Evolutionary conservation across 768 basidiomycete species (phyloP).

Genomic region (Pisolithus tinctorius): DNA sequence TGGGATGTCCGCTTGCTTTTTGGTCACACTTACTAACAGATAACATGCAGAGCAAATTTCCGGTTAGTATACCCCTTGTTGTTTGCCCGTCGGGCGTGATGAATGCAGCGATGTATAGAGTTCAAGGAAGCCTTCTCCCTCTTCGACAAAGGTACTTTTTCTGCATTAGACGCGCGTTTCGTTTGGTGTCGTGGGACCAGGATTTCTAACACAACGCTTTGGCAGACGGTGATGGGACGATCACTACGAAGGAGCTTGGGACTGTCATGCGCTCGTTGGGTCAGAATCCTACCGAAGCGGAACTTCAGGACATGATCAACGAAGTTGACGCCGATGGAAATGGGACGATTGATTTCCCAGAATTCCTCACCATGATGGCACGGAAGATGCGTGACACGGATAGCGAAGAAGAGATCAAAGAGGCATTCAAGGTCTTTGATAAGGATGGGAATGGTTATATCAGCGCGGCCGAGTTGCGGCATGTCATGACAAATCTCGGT

Average conservation of each 20-base stretch:
- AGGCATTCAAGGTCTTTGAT: conserved; percentile 97
- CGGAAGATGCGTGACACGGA: conserved; percentile 90
- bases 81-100: conserved; percentile 1
- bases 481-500: conserved; percentile 91
- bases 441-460: conserved; percentile 94
- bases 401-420: conserved; percentile 89
- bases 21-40: not conserved
- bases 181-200: not conserved
- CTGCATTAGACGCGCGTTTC: conserved; percentile 12
- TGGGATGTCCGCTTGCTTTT: conserved; percentile 22
- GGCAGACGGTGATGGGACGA: conserved; percentile 86
- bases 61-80: conserved; percentile 42
- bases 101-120: conserved; percentile 41
- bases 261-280: conserved; percentile 92
- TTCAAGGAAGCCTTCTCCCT: conserved; percentile 99
- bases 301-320: conserved; percentile 93
- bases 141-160: conserved; percentile 78
- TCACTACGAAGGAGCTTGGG: conserved; percentile 85
- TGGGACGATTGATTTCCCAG: conserved; percentile 80
- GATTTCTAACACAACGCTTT: not conserved
- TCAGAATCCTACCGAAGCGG: conserved; percentile 88
- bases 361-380: conserved; percentile 82
- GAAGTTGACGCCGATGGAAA: conserved; percentile 88
- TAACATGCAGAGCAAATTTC: conserved; percentile 76
- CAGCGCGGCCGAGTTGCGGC: conserved; percentile 76